A percentile compares a stretch with the other conserved stretches of the same genome.
Conservation (phyloP, 306 rosid species). For the Trifolium pratense region DNA sequence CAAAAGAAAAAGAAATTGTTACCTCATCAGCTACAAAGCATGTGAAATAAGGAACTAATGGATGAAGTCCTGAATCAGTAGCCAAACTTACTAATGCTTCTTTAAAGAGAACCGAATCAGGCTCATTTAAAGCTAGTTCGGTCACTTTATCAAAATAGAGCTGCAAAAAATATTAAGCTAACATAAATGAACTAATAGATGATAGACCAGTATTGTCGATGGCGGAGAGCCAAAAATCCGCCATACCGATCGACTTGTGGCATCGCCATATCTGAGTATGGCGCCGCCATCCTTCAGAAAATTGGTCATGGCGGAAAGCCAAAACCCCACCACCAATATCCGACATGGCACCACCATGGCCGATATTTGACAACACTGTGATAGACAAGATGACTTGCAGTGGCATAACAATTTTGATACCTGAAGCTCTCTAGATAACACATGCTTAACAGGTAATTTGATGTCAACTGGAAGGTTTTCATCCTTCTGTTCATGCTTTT, state of each 20-base stretch:
- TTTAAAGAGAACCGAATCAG: constrained; percentile 73
- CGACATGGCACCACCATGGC: too few species aligned
- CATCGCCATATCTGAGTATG: too few species aligned
- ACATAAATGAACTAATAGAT: constrained; percentile 39
- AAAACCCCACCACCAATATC: too few species aligned
- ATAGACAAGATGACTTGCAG: constrained; percentile 34
- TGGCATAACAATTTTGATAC: constrained; percentile 45
- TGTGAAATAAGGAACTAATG: constrained; percentile 86
- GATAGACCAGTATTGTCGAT: neutral
- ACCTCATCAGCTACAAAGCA: constrained; percentile 93
- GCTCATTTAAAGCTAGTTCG: constrained; percentile 64
- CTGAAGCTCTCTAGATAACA: constrained; percentile 86
- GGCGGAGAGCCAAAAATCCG: too few species aligned
- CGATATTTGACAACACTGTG: too few species aligned
- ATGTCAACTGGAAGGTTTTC: constrained; percentile 77
- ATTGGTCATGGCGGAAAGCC: too few species aligned
- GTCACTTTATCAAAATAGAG: constrained; percentile 85
- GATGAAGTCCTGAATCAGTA: constrained; percentile 90
- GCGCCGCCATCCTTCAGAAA: too few species aligned
- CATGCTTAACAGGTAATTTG: constrained; percentile 79
- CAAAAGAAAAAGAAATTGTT: constrained; percentile 30
- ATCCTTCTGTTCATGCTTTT: constrained; percentile 69
- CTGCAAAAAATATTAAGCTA: constrained; percentile 51
- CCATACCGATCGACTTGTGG: too few species aligned
- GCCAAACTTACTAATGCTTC: constrained; percentile 86